These are phyloP conservation scores for Melampsora occidentalis DNA, from an alignment of 1,284 basidiomycete species.

Conservation along the genomic window DNA sequence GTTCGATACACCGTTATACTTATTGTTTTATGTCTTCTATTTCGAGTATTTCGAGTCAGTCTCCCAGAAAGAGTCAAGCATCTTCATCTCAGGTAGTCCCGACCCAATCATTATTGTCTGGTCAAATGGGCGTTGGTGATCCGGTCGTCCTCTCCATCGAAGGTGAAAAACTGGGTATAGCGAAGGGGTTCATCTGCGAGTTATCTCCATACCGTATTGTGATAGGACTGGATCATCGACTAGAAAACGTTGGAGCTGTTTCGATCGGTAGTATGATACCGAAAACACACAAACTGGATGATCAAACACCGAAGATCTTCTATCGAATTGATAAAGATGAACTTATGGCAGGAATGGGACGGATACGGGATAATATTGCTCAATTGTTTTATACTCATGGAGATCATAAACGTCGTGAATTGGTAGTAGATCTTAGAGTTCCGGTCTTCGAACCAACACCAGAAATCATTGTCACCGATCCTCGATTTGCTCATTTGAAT, in stretches of 20 bases:
- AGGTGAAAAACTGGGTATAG: conserved; percentile 75
- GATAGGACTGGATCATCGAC: conserved; percentile 74
- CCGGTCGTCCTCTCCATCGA: conserved; percentile 77
- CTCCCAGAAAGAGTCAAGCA: background rate
- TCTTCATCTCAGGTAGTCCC: background rate
- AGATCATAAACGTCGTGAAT: conserved; percentile 60
- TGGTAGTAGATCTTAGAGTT: conserved; percentile 74
- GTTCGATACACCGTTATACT: conserved; percentile 50
- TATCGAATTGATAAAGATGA: conserved; percentile 96
- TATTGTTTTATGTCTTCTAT: conserved; percentile 20
- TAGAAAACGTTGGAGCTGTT: conserved; percentile 54
- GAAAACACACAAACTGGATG: conserved; percentile 11
- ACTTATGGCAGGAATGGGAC: conserved; percentile 75
- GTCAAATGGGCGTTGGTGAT: conserved; percentile 75
- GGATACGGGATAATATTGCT: conserved; percentile 84
- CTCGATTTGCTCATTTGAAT: conserved; percentile 61
- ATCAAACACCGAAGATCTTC: conserved; percentile 54
- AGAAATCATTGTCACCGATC: conserved; percentile 33
- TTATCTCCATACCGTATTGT: conserved; percentile 67
- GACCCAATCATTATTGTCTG: conserved; percentile 65
- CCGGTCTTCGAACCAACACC: conserved; percentile 63
- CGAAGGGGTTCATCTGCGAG: conserved; percentile 75
- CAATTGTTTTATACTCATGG: conserved; percentile 77
- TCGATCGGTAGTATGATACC: conserved; percentile 19
- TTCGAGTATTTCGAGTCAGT: background rate